Percentiles rank a stretch among this genome's conserved stretches.
Evolutionary conservation across 495 filamentous ascomycete genomes (phyloP).

Genomic region (Tuber umbilicatum): DNA sequence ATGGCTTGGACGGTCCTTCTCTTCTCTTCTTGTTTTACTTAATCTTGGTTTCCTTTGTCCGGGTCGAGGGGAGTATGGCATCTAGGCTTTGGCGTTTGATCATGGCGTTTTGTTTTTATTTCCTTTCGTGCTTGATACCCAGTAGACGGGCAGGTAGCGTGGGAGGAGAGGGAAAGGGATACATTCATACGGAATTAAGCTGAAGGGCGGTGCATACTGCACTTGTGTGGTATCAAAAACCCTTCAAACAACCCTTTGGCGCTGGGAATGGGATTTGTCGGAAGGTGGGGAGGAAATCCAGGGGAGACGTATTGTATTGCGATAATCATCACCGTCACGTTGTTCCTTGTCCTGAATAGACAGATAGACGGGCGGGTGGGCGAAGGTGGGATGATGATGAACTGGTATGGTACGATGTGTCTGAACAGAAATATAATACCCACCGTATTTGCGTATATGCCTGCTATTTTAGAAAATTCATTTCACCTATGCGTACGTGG

Average conservation of each 20-base stretch:
- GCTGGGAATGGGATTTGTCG: neutral
- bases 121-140: neutral
- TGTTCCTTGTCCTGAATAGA: neutral
- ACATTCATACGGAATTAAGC: neutral
- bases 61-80: neutral
- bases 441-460: neutral
- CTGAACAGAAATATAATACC: neutral
- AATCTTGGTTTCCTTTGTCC: neutral
- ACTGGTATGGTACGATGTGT: neutral
- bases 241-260: neutral
- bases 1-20: neutral
- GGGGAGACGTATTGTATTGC: neutral
- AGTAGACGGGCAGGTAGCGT: neutral
- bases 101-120: neutral
- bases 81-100: neutral
- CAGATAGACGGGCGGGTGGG: neutral
- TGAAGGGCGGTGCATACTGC: neutral
- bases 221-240: neutral
- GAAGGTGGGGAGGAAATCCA: neutral
- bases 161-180: neutral
- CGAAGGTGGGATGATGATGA: neutral
- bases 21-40: neutral
- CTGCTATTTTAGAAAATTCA: neutral
- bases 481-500: neutral
- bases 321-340: neutral